Base-by-base conservation (phyloP, 371 early-diverging fungal species). In the Catenaria anguillulae region DNA sequence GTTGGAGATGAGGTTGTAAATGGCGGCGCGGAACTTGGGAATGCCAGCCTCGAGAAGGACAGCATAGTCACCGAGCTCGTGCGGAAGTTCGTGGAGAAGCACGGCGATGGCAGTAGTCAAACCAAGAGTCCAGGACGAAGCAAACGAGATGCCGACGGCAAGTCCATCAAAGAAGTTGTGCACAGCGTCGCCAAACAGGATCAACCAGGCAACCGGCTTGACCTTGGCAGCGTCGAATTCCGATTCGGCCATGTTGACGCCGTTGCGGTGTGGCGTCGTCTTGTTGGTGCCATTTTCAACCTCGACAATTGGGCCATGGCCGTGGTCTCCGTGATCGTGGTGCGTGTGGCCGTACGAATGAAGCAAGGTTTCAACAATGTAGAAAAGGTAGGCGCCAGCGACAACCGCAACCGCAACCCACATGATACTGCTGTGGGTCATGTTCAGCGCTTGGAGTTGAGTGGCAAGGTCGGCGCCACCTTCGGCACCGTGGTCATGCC, bases 121-220 rank as follows among this genome's bases (percentile, higher is more conserved):
- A 33, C 91, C 93, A 4, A 89, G 81, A 2, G 83, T 81, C 23
- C 84, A 87, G 21, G 87, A 87, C 31, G 85, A 78, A 64, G 88
- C 87, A 70, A 90, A 90, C 5, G 88, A 84, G 0, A 89, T 89
- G 2, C 90, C 85, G 82, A 92, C 85, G 13, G 92, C 91, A n/a
- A 92, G 73, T 19, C 92, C 92, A 61, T 92, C 92, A n/a, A 90
- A 87, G 64, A 90, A 86, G 70, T 90, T 92, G 77, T 92, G 92
- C 2, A 89, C 80, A 26, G 85, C 85, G 66, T 90, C 91, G 15
- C 91, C 92, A 63, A 92, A 76, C 34, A 92, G 70, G 67, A 88
- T 90, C 60, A 91, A 67, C 62, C 88, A 89, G 0, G 89, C 87
- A 55, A 34, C 55, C 19, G 56, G 56, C 23, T n/a, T 8, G 8